phyloP scores from a whole-genome alignment of 192 early-diverging fungal genomes.

The Phycomyces nitens region DNA sequence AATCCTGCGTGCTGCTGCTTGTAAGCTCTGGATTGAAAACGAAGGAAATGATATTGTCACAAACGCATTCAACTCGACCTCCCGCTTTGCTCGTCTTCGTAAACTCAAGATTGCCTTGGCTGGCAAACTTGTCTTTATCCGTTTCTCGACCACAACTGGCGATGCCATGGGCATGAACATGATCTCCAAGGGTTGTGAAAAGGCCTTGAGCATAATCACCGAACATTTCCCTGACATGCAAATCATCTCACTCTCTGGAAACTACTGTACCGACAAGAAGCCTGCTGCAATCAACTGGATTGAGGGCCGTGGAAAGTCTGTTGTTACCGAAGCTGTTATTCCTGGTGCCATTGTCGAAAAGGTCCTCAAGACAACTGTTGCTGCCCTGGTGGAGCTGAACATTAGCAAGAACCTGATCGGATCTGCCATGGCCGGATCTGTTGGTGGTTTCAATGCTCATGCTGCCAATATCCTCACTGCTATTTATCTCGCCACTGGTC shows the following conservation, averaged over 20 bases:
- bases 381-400: constrained; percentile 75
- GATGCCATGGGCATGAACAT: constrained; percentile 99
- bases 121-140: constrained; percentile 79
- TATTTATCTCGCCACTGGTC: constrained; percentile 86
- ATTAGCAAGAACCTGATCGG: constrained; percentile 89
- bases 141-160: constrained; percentile 87
- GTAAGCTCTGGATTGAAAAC: constrained; percentile 73
- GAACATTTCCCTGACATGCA: constrained; percentile 69
- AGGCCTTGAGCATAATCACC: constrained; percentile 61
- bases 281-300: constrained; percentile 97
- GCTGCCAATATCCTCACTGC: constrained; percentile 92
- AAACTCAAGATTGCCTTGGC: constrained; percentile 79
- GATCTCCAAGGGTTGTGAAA: constrained; percentile 94
- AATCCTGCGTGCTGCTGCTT: constrained; percentile 56
- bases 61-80: constrained; percentile 81
- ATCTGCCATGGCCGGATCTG: constrained; percentile 87
- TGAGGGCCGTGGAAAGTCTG: constrained; percentile 92
- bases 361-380: constrained; percentile 85
- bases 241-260: constrained; percentile 82
- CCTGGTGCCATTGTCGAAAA: constrained; percentile 72
- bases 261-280: constrained; percentile 97
- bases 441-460: constrained; percentile 93
- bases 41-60: constrained; percentile 62
- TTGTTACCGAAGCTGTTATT: constrained; percentile 82
- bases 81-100: constrained; percentile 82